These are phyloP conservation scores for Poronia punctata DNA, from an alignment of 495 filamentous ascomycete genomes.

Conservation along the genomic window DNA sequence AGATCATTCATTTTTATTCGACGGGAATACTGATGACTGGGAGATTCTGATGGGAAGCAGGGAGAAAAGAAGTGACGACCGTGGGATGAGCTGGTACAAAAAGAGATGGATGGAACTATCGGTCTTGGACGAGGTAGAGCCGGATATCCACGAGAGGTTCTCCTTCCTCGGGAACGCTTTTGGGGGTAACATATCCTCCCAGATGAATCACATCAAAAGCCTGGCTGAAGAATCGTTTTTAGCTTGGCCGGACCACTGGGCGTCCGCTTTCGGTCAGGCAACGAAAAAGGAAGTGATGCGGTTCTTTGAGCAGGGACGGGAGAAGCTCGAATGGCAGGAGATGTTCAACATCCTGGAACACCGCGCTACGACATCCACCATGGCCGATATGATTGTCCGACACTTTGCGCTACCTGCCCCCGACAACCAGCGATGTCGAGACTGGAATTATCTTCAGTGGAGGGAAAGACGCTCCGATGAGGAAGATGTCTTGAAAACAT, in stretches of 20 bases:
- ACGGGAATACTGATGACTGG: slow-evolving; percentile 17
- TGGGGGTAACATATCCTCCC: slow-evolving; percentile 25
- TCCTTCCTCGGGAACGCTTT: slow-evolving; percentile 30
- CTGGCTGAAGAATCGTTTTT: slow-evolving; percentile 24
- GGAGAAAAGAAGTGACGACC: slow-evolving; percentile 1
- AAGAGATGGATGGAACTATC: slow-evolving; percentile 12
- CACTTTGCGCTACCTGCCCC: slow-evolving; percentile 21
- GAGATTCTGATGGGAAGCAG: slow-evolving; percentile 14
- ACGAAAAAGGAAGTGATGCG: slow-evolving; percentile 14
- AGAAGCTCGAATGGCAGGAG: slow-evolving; percentile 18
- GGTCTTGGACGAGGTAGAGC: not conserved
- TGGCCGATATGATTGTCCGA: slow-evolving; percentile 25
- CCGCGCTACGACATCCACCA: slow-evolving; percentile 22
- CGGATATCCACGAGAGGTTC: slow-evolving; percentile 3
- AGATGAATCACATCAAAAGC: slow-evolving; percentile 30
- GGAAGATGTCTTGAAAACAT: not conserved
- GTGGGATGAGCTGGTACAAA: slow-evolving; percentile 15
- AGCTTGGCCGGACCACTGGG: slow-evolving; percentile 28
- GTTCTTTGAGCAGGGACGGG: slow-evolving; percentile 3
- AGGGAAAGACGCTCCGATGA: not conserved
- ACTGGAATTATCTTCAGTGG: slow-evolving; percentile 15
- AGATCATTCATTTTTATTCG: slow-evolving; percentile 19
- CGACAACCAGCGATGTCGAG: slow-evolving; percentile 10
- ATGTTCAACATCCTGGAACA: slow-evolving; percentile 31
- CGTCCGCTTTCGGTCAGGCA: slow-evolving; percentile 6